Percentiles rank a stretch among this genome's conserved stretches.
These are phyloP conservation scores for Plasmodium vivax DNA, from an alignment of 169 alveolate species.

Conservation along the genomic window DNA sequence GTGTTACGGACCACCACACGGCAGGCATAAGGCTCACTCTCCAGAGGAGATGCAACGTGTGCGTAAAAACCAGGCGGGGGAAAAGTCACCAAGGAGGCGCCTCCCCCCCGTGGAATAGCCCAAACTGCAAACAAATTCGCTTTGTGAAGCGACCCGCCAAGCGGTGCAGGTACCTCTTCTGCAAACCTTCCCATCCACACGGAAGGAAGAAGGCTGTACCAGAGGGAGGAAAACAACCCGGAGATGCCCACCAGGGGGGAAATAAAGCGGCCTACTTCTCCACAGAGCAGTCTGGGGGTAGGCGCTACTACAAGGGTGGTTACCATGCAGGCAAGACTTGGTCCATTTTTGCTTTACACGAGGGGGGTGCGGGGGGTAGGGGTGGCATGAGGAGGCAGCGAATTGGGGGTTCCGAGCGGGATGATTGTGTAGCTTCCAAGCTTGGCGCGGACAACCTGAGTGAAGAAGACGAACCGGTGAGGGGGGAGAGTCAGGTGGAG, in stretches of 20 bases:
- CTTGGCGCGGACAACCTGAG: background rate
- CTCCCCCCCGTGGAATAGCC: background rate
- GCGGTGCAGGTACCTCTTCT: background rate
- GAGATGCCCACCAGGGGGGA: background rate
- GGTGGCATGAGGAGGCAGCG: background rate
- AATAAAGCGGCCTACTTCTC: background rate
- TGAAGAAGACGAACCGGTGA: background rate
- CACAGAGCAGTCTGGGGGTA: background rate
- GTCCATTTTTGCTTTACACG: background rate
- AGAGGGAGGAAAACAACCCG: background rate
- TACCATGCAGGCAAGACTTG: background rate
- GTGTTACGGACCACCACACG: background rate
- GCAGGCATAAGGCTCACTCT: background rate
- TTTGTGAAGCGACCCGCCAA: background rate
- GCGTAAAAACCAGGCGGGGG: background rate
- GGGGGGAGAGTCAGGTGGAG: background rate
- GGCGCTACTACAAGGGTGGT: background rate
- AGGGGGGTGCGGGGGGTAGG: background rate
- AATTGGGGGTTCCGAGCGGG: background rate
- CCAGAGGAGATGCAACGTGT: background rate
- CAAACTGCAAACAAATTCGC: background rate
- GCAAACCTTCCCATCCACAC: background rate
- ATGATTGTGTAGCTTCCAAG: too few relatives aligned
- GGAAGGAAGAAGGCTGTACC: background rate
- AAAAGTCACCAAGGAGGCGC: background rate